Evolutionary conservation across 192 early-diverging fungal genomes (phyloP), one percentile per base, ranked within the genome.

Genomic region (Umbelopsis isabellina): DNA sequence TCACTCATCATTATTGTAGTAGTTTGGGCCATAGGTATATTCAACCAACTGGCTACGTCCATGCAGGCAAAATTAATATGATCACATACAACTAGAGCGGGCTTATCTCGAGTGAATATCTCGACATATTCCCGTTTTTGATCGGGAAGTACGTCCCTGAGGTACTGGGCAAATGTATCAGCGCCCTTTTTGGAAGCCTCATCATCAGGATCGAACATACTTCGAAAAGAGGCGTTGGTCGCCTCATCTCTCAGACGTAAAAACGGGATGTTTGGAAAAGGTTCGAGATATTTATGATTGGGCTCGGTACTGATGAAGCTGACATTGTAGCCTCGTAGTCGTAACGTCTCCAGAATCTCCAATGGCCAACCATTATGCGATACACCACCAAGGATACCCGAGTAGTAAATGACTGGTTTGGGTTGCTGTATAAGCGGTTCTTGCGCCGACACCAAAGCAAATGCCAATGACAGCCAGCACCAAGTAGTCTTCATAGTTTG

Each of bases 361-460:
- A 61, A 18, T 4, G 33, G 27, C 55, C 55, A 61, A n/a, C 27
- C 55, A 35, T 25, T 61, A 61, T 61, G 55, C 16, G 55, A 61
- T 10, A 61, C 33, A 35, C 55, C 55, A 12, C 55, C 55, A 8
- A 61, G 11, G 3, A 25, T 27, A 2, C 55, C 55, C 2, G 25
- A 6, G 55, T 35, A 61, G 33, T 27, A 61, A 61, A 61, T 35
- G 27, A 18, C 18, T 2, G 55, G 55, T 16, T 18, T 15, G 25
- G 55, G 4, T 12, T 25, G 13, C 48, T 49, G 5, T 16, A 6
- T 49, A 41, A 10, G 0, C 10, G 37, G 0, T 41, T 41, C 37
- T 41, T 41, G 37, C 1, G 37, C 37, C 37, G 37, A 41, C 10
- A 41, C 37, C 37, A 41, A 41, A 41, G 37, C 37, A 6, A 41